A percentile compares a stretch with the other conserved stretches of the same genome.
Conservation (phyloP, 2,329 filamentous ascomycete species). For the Xylaria sp. region DNA sequence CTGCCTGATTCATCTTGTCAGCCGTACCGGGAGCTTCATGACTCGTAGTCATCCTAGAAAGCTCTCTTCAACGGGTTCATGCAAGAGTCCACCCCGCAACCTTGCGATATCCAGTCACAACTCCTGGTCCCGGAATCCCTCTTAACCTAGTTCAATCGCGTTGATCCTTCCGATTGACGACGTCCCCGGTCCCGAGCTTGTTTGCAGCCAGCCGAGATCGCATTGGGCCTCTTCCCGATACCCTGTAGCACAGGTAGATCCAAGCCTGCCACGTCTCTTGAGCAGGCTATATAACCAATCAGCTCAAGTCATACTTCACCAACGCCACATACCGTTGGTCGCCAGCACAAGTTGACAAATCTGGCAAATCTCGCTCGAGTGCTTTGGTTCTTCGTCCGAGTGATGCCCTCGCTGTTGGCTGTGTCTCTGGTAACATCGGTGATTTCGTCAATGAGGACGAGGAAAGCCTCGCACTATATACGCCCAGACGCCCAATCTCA, state of each 20-base stretch:
- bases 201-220: conserved; percentile 10
- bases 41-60: conserved; percentile 5
- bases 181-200: conserved; percentile 14
- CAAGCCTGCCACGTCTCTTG: conserved; percentile 42
- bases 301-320: conserved; percentile 34
- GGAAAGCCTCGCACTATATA: conserved; percentile 31
- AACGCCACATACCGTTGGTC: conserved; percentile 13
- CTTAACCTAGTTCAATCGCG: not conserved
- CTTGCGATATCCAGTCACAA: conserved; percentile 2
- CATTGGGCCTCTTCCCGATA: conserved; percentile 35
- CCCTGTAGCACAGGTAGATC: conserved; percentile 40
- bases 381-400: conserved; percentile 4
- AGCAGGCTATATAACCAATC: conserved; percentile 35
- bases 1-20: conserved; percentile 8
- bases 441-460: conserved; percentile 29
- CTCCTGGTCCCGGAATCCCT: conserved; percentile 2
- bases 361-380: conserved; percentile 12
- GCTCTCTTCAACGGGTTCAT: not conserved
- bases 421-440: not conserved
- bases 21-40: conserved; percentile 8
- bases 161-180: not conserved
- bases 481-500: conserved; percentile 32
- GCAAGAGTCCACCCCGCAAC: conserved; percentile 1
- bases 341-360: not conserved
- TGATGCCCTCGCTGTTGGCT: conserved; percentile 3